Evolutionary conservation across 2,329 filamentous ascomycete species (phyloP), one percentile per base, ranked within the genome.

Genomic region (Alternaria alternata): DNA sequence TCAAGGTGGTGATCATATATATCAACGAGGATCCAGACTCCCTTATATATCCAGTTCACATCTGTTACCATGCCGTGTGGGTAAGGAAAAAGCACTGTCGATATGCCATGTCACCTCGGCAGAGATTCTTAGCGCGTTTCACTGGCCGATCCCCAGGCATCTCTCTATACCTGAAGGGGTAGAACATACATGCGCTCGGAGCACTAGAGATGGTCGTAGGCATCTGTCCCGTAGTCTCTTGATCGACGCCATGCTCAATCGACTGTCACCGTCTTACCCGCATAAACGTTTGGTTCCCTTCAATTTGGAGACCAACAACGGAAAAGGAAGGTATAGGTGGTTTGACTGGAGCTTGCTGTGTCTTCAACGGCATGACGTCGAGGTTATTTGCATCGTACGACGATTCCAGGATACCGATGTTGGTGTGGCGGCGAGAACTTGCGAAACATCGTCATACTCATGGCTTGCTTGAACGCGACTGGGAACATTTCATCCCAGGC

Each of bases 111-210:
- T 16, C 46, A 49, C 46, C 46, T 49, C 46, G 30, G 46, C 46
- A 49, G 46, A 49, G 12, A 38, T 49, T 26, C 46, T 36, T 36
- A 38, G 46, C 32, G 46, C 14, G 46, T 49, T 49, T 38, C 32
- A 49, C 22, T 49, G 20, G 46, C 32, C 32, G 20, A 24, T 26
- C 46, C 46, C 20, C 32, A 49, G 46, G 46, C 8, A 24, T 7
- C 3, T 22, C 34, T 20, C 46, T 49, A 36, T 36, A 49, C 30
- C 46, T 16, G 8, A 49, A 36, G 22, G 20, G 46, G 22, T 36
- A 20, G 46, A 49, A 26, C 46, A 34, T 49, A 36, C 46, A 26
- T 36, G 18, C 30, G 30, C 46, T 24, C 30, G 30, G 30, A n/a
- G 30, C 28, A 48, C 30, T 38, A 26, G 32, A n/a, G 14, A 49